Conservation (phyloP, 2,329 filamentous ascomycete species). For the Penicillium hordei region DNA sequence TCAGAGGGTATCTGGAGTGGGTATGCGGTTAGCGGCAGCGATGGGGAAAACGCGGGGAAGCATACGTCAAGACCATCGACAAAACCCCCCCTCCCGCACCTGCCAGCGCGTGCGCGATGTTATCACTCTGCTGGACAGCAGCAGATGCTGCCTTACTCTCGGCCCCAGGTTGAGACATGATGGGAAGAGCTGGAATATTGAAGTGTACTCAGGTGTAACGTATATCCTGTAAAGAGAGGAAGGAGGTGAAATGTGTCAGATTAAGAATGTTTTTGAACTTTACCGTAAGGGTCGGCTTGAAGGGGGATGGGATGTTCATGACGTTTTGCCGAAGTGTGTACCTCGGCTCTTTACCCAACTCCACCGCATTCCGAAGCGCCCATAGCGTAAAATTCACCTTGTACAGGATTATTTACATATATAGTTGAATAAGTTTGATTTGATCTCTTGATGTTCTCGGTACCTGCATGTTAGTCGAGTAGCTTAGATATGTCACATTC, state of each 20-base stretch:
- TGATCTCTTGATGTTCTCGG: not conserved
- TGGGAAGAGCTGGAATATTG: slow-evolving; percentile 6
- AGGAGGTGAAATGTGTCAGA: not conserved
- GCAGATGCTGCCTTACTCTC: slow-evolving; percentile 54
- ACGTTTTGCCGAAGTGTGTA: slow-evolving; percentile 39
- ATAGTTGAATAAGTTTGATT: not conserved
- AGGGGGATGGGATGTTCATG: slow-evolving; percentile 30
- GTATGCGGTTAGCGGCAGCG: slow-evolving; percentile 11
- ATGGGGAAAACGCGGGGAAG: slow-evolving; percentile 7
- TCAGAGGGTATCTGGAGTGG: slow-evolving; percentile 76
- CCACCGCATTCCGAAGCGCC: slow-evolving; percentile 15
- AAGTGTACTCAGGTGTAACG: not conserved
- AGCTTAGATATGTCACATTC: not conserved
- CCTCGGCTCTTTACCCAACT: slow-evolving; percentile 33
- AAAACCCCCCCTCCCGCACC: slow-evolving; percentile 90
- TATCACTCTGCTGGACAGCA: slow-evolving; percentile 82
- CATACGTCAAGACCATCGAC: slow-evolving; percentile 91
- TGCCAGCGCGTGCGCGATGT: slow-evolving; percentile 91
- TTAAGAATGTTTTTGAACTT: slow-evolving; percentile 3
- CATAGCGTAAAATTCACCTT: not conserved
- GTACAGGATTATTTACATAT: not conserved
- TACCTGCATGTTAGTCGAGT: not conserved
- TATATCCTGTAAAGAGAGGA: not conserved
- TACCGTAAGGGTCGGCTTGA: slow-evolving; percentile 31
- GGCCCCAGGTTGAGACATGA: slow-evolving; percentile 43